Conservation (phyloP, 1,284 basidiomycete genomes). For the Meripilus lineatus region DNA sequence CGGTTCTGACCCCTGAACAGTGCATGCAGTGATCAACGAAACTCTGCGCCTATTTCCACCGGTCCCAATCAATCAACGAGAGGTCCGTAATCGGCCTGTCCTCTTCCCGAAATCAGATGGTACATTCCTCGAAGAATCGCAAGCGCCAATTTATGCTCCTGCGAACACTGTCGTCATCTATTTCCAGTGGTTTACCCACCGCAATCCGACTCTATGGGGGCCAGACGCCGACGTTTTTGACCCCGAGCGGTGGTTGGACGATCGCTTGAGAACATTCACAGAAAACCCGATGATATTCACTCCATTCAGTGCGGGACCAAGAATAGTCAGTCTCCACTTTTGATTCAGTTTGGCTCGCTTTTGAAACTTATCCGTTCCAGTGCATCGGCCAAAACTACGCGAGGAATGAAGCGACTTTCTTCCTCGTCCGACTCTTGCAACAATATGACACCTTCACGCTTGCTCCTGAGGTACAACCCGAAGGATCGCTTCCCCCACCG, state of each 20-base stretch:
- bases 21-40: constrained; percentile 71
- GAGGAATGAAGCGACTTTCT: constrained; percentile 66
- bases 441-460: constrained; percentile 55
- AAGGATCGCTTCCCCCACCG: constrained; percentile 50
- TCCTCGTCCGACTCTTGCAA: constrained; percentile 62
- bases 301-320: constrained; percentile 67
- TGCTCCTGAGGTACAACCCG: constrained; percentile 56
- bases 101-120: constrained; percentile 47
- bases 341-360: constrained; percentile 2
- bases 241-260: constrained; percentile 66
- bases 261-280: constrained; percentile 40
- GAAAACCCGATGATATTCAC: constrained; percentile 62
- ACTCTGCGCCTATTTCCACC: constrained; percentile 70
- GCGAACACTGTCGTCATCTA: constrained; percentile 50
- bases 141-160: constrained; percentile 52
- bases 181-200: constrained; percentile 54
- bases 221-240: constrained; percentile 63
- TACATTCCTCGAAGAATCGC: constrained; percentile 11
- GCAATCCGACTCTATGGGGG: constrained; percentile 61
- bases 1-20: constrained; percentile 27
- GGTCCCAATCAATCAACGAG: constrained; percentile 62
- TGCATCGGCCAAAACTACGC: constrained; percentile 73
- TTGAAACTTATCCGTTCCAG: constrained; percentile 28
- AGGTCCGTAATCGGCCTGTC: constrained; percentile 43
- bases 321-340: constrained; percentile 41